Conservation (phyloP, 768 basidiomycete genomes). For the Mrakia hoshinonis region DNA sequence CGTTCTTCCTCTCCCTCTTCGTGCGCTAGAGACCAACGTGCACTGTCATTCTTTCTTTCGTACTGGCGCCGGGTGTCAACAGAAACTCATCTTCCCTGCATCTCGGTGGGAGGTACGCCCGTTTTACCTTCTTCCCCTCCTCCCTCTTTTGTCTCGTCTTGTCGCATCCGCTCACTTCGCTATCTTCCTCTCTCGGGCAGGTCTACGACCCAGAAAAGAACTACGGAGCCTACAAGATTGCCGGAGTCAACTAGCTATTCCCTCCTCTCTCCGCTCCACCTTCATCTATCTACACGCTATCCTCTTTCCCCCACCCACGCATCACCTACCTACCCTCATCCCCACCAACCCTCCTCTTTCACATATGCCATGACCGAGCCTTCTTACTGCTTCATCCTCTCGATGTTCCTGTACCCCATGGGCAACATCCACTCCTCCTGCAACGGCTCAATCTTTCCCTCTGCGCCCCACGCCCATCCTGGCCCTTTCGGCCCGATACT, state of each 20-base stretch:
- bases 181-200: slow-evolving; percentile 41
- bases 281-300: background rate
- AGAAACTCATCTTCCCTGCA: slow-evolving; percentile 92
- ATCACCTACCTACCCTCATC: too few species aligned
- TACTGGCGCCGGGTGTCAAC: background rate
- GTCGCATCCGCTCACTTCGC: background rate
- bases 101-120: slow-evolving; percentile 41
- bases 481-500: too few species aligned
- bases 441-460: too few species aligned
- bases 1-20: too few species aligned
- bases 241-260: background rate
- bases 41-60: background rate
- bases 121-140: background rate
- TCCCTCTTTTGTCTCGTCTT: background rate
- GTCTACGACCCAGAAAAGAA: slow-evolving; percentile 85
- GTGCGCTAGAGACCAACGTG: background rate
- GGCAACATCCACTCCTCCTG: too few species aligned
- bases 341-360: too few species aligned
- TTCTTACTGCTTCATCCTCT: too few species aligned
- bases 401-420: too few species aligned
- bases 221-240: slow-evolving; percentile 29
- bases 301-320: background rate
- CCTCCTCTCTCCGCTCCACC: background rate
- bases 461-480: too few species aligned
- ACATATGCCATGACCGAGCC: too few species aligned